Evolutionary conservation across 2,329 filamentous ascomycete species (phyloP).

Genomic region (Alternaria ethzedia): DNA sequence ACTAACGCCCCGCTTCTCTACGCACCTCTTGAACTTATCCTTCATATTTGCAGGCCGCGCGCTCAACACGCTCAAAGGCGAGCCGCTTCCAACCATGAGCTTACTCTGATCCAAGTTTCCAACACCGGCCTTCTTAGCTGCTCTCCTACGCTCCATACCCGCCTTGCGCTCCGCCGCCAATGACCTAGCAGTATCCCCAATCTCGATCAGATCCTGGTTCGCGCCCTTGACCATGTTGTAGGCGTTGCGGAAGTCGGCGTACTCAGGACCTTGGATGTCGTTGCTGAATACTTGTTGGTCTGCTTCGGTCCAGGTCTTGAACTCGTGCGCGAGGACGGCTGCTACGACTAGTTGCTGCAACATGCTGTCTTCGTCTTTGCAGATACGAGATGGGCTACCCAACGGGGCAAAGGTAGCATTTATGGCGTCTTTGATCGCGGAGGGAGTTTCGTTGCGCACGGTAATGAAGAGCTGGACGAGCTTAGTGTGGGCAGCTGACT

Average conservation of each 20-base stretch:
- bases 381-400: neutral
- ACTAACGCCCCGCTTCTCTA: neutral
- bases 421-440: neutral
- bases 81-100: neutral
- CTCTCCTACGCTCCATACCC: neutral
- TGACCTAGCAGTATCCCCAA: neutral
- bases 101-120: neutral
- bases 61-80: neutral
- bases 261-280: neutral
- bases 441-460: neutral
- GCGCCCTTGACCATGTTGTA: neutral
- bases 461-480: neutral
- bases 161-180: neutral
- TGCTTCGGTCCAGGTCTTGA: neutral
- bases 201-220: neutral
- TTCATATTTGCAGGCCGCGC: neutral
- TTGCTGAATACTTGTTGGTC: neutral
- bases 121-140: neutral
- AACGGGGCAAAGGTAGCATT: neutral
- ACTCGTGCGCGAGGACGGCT: neutral
- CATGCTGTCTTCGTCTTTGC: slow-evolving; percentile 3
- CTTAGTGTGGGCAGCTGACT: neutral
- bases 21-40: neutral
- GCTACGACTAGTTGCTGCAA: slow-evolving; percentile 7
- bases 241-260: neutral